Base-by-base conservation (phyloP, 1,284 basidiomycete species). In the Bjerkandera adusta region DNA sequence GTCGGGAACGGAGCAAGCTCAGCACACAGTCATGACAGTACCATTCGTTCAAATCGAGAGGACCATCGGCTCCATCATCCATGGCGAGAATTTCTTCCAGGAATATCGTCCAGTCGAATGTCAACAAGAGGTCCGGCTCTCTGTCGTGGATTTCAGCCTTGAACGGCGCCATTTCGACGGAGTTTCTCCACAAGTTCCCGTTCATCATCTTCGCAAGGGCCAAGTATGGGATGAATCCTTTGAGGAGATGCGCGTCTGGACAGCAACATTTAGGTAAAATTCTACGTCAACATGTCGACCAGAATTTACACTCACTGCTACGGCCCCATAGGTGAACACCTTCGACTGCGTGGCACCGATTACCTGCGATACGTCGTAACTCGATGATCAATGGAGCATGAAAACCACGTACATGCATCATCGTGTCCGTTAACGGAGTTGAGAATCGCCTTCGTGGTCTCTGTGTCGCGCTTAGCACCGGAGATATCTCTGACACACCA, bases 1-100 rank as follows among this genome's bases (percentile, higher is more conserved):
- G 50, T 6, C 57, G 56, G 20, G 49, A 29, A 30, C 38, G 48
- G 45, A 56, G 48, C n/a, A 66, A 50, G 4, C 45, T 36, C 15
- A 40, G 43, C 36, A 64, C 39, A 43, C 64, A 66, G 8, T 37
- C 43, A 1, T 52, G 21, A 50, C 64, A 65, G 50, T 64, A 61
- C 60, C 61, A 64, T 18, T 50, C 48, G 21, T 61, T 53, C 41
- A 53, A 57, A 25, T 57, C 51, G 59, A 59, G 61, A 0, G 38
- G 47, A 18, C 45, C 57, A 15, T 43, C 45, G 8, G 33, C 47
- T 10, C 45, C 49, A n/a, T 27, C 25, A 10, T 43, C 43, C 32
- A 56, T 39, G 6, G 58, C 58, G 33, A 60, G 50, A 22, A 64
- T 46, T 36, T 56, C 51, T 18, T 53, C 36, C 33, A 59, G 37